Evolutionary conservation across 176 grass and related monocot species (phyloP), one percentile per base, ranked within the genome.

Genomic region (Cenchrus americanus): DNA sequence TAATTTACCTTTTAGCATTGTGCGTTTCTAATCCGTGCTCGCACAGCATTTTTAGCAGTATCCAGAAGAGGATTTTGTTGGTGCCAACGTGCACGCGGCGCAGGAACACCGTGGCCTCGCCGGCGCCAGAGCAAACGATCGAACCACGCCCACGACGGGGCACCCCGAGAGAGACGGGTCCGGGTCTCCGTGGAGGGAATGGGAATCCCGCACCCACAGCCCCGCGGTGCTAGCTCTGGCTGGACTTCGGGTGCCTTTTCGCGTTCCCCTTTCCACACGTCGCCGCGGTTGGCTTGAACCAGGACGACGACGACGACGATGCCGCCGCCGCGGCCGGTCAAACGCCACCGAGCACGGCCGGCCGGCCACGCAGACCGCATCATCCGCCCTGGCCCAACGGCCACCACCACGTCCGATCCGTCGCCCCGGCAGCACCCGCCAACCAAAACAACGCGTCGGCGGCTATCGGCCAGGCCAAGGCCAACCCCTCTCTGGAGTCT

Each of bases 391-490:
- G 50, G 72, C 50, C 72, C 72, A 37, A 19, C 51, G 9, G 5
- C 17, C 73, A 7, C 54, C 6, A 22, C 10, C 70, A 30, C 69
- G n/a, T 37, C 71, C 26, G 17, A 34, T 7, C 43, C 12, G 18
- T 24, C 70, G 18, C 8, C n/a, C n/a, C n/a, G n/a, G n/a, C n/a
- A n/a, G n/a, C n/a, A n/a, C n/a, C 14, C 30, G 48, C 49, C 78
- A 68, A 51, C 63, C 30, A 55, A 65, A 86, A 13, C 34, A 81
- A n/a, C 85, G 85, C 85, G 78, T 87, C 60, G 77, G 34, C 77
- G 69, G 46, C 69, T 51, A 73, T 17, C n/a, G 12, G 6, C 68
- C n/a, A n/a, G n/a, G n/a, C n/a, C n/a, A n/a, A n/a, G n/a, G n/a
- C n/a, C 68, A 48, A 24, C 46, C 12, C 2, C 14, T 17, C n/a